Evolutionary conservation across 805 yeast genomes (phyloP).

Genomic region (Suhomyces faveliae): DNA sequence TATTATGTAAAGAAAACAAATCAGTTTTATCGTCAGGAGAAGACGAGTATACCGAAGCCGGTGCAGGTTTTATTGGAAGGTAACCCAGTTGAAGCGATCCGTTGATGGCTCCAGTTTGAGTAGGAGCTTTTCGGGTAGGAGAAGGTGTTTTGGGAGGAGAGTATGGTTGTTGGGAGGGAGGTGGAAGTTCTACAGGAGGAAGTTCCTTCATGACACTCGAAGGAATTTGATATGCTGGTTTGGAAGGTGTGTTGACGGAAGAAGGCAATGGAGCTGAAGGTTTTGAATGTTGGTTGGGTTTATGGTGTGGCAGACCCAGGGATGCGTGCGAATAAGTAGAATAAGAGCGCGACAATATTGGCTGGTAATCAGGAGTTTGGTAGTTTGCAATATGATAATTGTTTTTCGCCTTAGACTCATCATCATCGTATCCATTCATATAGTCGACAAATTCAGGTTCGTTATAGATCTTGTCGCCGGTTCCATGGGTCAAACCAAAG

Average conservation of each 20-base stretch:
- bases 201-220: conserved; percentile 1
- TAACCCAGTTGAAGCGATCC: neutral
- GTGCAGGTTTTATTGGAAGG: conserved; percentile 7
- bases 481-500: conserved; percentile 55
- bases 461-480: conserved; percentile 60
- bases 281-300: neutral
- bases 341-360: conserved; percentile 27
- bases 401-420: conserved; percentile 5
- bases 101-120: neutral
- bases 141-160: conserved; percentile 10
- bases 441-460: conserved; percentile 67
- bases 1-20: conserved; percentile 15
- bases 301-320: neutral
- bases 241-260: conserved; percentile 1
- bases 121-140: conserved; percentile 12
- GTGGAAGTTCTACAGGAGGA: conserved; percentile 6
- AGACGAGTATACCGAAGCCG: conserved; percentile 10
- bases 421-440: conserved; percentile 32
- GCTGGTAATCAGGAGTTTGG: conserved; percentile 33
- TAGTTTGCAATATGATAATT: conserved; percentile 26
- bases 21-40: conserved; percentile 18
- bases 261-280: conserved; percentile 3
- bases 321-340: conserved; percentile 26
- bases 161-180: conserved; percentile 8
- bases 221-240: neutral